phyloP scores from a whole-genome alignment of 257 asterid species.

The Mitragyna speciosa region DNA sequence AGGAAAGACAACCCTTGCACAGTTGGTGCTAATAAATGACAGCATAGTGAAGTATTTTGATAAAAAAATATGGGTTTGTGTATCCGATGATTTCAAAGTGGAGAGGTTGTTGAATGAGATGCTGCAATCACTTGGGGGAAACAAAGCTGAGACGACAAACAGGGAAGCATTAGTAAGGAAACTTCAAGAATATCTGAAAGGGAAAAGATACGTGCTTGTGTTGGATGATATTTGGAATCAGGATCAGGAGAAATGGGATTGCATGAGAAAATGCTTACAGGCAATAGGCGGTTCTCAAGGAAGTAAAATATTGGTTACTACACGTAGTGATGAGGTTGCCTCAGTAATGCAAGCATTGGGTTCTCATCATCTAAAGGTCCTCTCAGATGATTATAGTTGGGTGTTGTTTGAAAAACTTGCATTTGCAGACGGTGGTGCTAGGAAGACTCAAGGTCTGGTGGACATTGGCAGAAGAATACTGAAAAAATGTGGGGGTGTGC shows the following conservation, averaged over 20 bases:
- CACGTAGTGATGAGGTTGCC: conserved; percentile 21
- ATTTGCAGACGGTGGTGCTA: conserved; percentile 13
- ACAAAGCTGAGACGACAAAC: not conserved
- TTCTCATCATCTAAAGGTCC: conserved; percentile 4
- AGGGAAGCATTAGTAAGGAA: conserved; percentile 3
- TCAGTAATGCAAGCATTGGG: conserved; percentile 5
- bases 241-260: conserved; percentile 13
- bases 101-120: conserved; percentile 14
- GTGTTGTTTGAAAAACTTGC: conserved; percentile 26
- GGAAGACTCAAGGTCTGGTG: conserved; percentile 10
- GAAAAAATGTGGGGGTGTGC: conserved; percentile 35
- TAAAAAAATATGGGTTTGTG: conserved; percentile 24
- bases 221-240: conserved; percentile 33
- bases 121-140: conserved; percentile 6
- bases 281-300: conserved; percentile 12
- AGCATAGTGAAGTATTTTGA: not conserved
- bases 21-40: conserved; percentile 1
- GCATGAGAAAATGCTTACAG: conserved; percentile 8
- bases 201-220: conserved; percentile 18
- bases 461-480: conserved; percentile 18
- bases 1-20: conserved; percentile 34
- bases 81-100: conserved; percentile 17
- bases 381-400: conserved; percentile 27
- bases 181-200: conserved; percentile 9
- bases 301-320: conserved; percentile 22